A percentile compares a stretch with the other conserved stretches of the same genome.
Evolutionary conservation across 1,139 yeast species (phyloP).

Genomic region (Candida dubliniensis): DNA sequence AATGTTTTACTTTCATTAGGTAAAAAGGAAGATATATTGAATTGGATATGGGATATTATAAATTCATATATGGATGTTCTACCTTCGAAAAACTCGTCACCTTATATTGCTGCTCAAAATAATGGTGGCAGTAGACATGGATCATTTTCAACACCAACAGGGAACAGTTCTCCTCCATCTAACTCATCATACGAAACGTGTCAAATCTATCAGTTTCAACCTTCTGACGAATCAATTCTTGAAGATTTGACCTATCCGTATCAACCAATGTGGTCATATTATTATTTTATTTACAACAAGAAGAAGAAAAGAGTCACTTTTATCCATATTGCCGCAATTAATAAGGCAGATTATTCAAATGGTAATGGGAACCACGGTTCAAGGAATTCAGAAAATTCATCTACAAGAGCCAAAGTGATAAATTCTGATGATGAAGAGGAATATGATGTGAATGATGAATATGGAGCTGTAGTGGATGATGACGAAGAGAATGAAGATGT

Average conservation of each 20-base stretch:
- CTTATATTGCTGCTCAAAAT: slow-evolving; percentile 16
- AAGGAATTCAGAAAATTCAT: neutral
- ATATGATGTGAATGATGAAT: slow-evolving; percentile 20
- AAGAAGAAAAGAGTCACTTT: slow-evolving; percentile 90
- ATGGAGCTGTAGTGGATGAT: slow-evolving; percentile 25
- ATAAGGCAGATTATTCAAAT: slow-evolving; percentile 40
- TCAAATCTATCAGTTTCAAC: slow-evolving; percentile 73
- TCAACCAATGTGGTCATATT: slow-evolving; percentile 83
- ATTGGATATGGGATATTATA: slow-evolving; percentile 87
- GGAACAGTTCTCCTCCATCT: slow-evolving; percentile 17
- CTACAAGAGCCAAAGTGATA: slow-evolving; percentile 11
- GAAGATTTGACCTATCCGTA: slow-evolving; percentile 66
- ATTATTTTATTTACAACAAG: slow-evolving; percentile 91
- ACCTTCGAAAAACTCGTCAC: slow-evolving; percentile 30
- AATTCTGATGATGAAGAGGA: slow-evolving; percentile 20
- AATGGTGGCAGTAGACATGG: slow-evolving; percentile 14
- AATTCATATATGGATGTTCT: slow-evolving; percentile 79
- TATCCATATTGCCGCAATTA: slow-evolving; percentile 55
- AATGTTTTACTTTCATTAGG: slow-evolving; percentile 81
- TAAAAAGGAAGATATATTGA: slow-evolving; percentile 47
- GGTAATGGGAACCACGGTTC: slow-evolving; percentile 22
- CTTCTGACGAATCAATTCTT: slow-evolving; percentile 75
- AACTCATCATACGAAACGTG: slow-evolving; percentile 48
- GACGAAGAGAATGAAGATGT: slow-evolving; percentile 33
- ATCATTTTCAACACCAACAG: slow-evolving; percentile 10